Conservation (phyloP, 2,329 filamentous ascomycete species). For the Colletotrichum ledebouriae region DNA sequence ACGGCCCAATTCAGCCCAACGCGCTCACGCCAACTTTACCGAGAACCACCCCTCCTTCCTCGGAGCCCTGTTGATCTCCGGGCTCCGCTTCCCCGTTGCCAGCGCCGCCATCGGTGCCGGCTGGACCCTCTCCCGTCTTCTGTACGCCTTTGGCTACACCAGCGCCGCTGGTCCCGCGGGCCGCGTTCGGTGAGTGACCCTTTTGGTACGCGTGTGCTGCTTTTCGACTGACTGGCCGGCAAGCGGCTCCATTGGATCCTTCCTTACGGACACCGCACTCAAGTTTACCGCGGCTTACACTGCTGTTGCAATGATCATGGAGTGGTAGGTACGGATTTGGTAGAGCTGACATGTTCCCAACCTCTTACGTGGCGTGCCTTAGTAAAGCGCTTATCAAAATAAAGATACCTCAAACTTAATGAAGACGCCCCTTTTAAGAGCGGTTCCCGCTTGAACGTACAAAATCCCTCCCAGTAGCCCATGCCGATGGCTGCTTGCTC, state of each 20-base stretch:
- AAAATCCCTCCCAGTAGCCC: neutral
- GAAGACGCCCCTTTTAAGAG: no score
- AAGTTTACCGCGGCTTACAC: slow-evolving; percentile 61
- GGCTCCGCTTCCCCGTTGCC: slow-evolving; percentile 66
- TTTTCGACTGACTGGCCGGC: slow-evolving; percentile 13
- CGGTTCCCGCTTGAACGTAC: neutral
- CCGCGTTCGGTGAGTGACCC: slow-evolving; percentile 53
- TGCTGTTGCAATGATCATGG: slow-evolving; percentile 54
- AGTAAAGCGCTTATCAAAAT: neutral
- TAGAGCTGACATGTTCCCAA: neutral
- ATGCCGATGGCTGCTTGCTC: slow-evolving; percentile 21
- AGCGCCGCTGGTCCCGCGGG: slow-evolving; percentile 61
- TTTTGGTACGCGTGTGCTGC: neutral
- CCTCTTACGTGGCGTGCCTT: neutral
- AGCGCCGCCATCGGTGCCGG: slow-evolving; percentile 63
- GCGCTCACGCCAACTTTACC: slow-evolving; percentile 73
- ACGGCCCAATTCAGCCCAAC: slow-evolving; percentile 59
- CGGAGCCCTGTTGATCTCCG: slow-evolving; percentile 66
- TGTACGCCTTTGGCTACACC: slow-evolving; percentile 70
- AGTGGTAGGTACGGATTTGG: slow-evolving; percentile 44
- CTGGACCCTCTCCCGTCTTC: slow-evolving; percentile 66
- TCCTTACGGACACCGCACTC: slow-evolving; percentile 54
- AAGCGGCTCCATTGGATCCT: slow-evolving; percentile 54
- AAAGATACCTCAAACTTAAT: no score
- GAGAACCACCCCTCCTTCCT: slow-evolving; percentile 71